Evolutionary conservation across 176 grass and related monocot species (phyloP).

Genomic region (Pontederia crassipes): DNA sequence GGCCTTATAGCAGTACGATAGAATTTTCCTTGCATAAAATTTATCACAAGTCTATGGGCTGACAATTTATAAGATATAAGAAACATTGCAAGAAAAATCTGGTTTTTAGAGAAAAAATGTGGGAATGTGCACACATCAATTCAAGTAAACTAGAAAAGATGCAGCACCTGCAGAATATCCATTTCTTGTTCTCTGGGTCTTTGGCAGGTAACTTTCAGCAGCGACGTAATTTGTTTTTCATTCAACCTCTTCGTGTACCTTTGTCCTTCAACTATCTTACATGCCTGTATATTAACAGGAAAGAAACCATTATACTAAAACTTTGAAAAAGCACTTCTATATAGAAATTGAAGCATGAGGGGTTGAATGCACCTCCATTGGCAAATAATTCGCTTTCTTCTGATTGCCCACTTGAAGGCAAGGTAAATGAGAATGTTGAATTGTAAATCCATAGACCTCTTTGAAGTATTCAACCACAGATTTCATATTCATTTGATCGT

Average conservation of each 20-base stretch:
- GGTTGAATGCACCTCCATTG: conserved; percentile 67
- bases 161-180: conserved; percentile 79
- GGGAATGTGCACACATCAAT: no score
- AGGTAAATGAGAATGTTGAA: conserved; percentile 82
- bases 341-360: neutral
- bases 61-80: no score
- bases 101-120: no score
- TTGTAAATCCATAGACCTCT: conserved; percentile 99
- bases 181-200: conserved; percentile 96
- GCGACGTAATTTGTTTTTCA: conserved; percentile 94
- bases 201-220: conserved; percentile 95
- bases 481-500: conserved; percentile 99
- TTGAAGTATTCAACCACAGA: conserved; percentile 97
- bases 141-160: neutral
- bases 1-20: no score
- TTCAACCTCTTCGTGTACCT: conserved; percentile 99
- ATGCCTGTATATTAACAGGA: conserved; percentile 39
- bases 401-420: conserved; percentile 98
- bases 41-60: no score
- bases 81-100: no score
- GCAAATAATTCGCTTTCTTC: conserved; percentile 96
- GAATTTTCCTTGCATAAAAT: no score
- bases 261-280: conserved; percentile 97
- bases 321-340: neutral
- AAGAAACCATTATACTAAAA: conserved; percentile 10